phyloP scores from a whole-genome alignment of 768 basidiomycete species.

The Tylopilus felleus region DNA sequence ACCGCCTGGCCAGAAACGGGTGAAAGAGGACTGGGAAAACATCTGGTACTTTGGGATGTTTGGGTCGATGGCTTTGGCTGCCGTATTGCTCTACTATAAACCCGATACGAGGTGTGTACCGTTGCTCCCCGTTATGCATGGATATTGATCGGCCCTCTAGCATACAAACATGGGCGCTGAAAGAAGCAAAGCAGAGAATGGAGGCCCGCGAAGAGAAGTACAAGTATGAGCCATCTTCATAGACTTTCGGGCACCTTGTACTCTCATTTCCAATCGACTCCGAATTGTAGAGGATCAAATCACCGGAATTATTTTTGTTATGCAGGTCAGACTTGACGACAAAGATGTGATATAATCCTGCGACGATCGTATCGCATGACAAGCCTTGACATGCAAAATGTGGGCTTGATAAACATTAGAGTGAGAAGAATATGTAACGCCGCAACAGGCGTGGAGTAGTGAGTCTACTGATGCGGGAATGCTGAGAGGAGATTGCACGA shows the following conservation, averaged over 20 bases:
- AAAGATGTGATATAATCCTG: no score
- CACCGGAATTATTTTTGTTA: not conserved
- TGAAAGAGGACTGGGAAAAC: slow-evolving; percentile 88
- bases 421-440: not conserved
- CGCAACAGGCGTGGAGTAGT: not conserved
- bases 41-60: slow-evolving; percentile 92
- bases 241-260: slow-evolving; percentile 9
- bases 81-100: slow-evolving; percentile 83
- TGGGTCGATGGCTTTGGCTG: slow-evolving; percentile 74
- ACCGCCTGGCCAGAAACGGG: slow-evolving; percentile 77
- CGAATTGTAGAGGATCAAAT: not conserved
- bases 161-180: slow-evolving; percentile 89
- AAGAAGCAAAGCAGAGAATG: slow-evolving; percentile 87
- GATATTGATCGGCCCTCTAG: slow-evolving; percentile 37
- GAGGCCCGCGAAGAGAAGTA: slow-evolving; percentile 90
- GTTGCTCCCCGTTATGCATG: not conserved
- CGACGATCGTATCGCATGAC: no score
- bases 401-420: not conserved
- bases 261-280: not conserved
- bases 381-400: not conserved
- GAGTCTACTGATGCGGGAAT: slow-evolving; percentile 12
- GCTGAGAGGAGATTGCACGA: slow-evolving; percentile 25
- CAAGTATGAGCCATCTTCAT: slow-evolving; percentile 66
- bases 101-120: slow-evolving; percentile 81
- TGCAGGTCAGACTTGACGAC: not conserved